phyloP scores from a whole-genome alignment of 2,329 filamentous ascomycete species.

The Atkinsonella hypoxylon region DNA sequence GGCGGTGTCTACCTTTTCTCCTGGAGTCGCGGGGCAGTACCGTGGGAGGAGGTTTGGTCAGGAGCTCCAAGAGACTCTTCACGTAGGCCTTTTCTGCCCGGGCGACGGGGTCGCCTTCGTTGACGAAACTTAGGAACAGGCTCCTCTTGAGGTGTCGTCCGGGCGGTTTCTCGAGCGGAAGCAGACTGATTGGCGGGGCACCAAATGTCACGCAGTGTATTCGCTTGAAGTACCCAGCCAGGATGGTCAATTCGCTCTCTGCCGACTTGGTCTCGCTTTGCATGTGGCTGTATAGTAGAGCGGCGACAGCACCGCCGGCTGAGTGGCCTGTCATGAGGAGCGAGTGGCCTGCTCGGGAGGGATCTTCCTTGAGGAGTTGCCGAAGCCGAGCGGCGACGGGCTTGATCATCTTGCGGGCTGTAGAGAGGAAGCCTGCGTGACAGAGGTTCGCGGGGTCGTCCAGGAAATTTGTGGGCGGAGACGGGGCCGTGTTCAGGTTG shows the following conservation, averaged over 20 bases:
- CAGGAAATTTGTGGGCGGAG: constrained; percentile 55
- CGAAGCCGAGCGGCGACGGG: constrained; percentile 61
- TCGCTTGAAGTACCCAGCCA: constrained; percentile 61
- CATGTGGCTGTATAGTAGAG: constrained; percentile 74
- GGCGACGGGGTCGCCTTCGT: constrained; percentile 74
- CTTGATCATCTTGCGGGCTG: constrained; percentile 61
- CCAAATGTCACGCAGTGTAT: constrained; percentile 81
- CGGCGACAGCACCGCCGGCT: constrained; percentile 73
- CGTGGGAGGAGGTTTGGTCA: constrained; percentile 45
- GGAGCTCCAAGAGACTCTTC: constrained; percentile 58
- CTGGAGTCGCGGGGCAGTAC: constrained; percentile 15
- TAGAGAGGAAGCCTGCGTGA: constrained; percentile 68
- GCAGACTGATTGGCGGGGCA: constrained; percentile 63
- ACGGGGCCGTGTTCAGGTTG: constrained; percentile 60
- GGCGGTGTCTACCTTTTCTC: not conserved
- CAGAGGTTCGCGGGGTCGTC: constrained; percentile 69
- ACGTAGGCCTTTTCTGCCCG: constrained; percentile 69
- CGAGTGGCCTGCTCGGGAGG: constrained; percentile 50
- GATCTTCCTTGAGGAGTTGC: constrained; percentile 60
- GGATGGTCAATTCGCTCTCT: constrained; percentile 54
- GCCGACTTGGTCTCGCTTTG: constrained; percentile 42
- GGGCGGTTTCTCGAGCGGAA: constrained; percentile 52
- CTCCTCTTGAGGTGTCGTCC: constrained; percentile 44
- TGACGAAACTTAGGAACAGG: constrained; percentile 68
- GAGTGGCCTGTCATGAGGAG: constrained; percentile 79